Evolutionary conservation across 345 rosid species (phyloP), one percentile per base, ranked within the genome.

Genomic region (Eucalyptus tenuipes): DNA sequence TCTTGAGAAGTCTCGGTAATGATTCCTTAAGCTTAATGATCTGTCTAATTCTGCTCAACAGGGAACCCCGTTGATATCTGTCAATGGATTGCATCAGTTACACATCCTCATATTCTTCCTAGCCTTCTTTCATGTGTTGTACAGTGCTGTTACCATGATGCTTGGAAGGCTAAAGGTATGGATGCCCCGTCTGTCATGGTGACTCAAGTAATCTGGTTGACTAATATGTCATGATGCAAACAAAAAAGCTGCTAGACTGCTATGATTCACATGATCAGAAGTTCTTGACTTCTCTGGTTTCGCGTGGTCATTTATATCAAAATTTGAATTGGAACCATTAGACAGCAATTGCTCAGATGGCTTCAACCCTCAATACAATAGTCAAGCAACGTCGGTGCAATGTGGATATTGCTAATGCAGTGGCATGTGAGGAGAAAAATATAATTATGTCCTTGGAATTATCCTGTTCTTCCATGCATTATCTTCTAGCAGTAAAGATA

Each of bases 71-170:
- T 96, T 98, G 86, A 95, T 98, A 89, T 93, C 99, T 33, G 86
- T 85, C 24, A 88, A 95, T 20, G 99, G 96, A 87, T 92, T 98
- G 90, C 99, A 98, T 92, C 93, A 98, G 59, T 89, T 98, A 75
- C 99, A 97, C 91, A 94, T 97, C 79, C 98, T 98, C 90, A 93
- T 98, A 53, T 98, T 98, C 93, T 98, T 98, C 95, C 90, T 98
- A 90, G 99, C 99, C 13, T 92, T 94, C 90, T 93, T 97, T 87
- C 99, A 98, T 85, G 98, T 98, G 66, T 3, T 95, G 71, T 96
- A 95, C 89, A 98, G 99, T 91, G 89, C 93, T 80, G 89, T 94
- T 84, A 98, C 99, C 22, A 96, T 98, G 99, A 89, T 94, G 96
- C 98, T 98, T 55, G 99, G 99, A 81, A 93, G 99, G 88, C 93